Evolutionary conservation across 192 early-diverging fungal species (phyloP).

Genomic region (Dissophora globulifera): DNA sequence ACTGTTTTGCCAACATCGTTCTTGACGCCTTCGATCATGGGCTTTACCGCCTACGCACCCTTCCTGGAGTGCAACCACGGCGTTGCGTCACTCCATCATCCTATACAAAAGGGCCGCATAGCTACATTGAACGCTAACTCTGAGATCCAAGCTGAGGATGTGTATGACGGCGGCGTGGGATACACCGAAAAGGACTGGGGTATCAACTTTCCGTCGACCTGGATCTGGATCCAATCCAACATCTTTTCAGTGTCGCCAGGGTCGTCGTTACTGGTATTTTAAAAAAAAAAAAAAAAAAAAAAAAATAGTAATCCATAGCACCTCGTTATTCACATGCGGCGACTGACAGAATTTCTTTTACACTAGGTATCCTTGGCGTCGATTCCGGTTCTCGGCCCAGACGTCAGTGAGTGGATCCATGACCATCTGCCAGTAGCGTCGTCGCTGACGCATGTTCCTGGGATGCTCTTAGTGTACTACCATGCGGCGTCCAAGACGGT

Average conservation of each 20-base stretch:
- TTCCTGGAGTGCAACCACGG: constrained; percentile 64
- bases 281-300: too few relatives aligned
- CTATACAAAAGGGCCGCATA: constrained; percentile 37
- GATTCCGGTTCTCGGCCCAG: constrained; percentile 23
- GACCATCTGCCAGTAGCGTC: constrained; percentile 7
- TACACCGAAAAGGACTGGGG: constrained; percentile 66
- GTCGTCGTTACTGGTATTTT: constrained; percentile 47
- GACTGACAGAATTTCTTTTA: neutral
- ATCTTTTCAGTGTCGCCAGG: constrained; percentile 44
- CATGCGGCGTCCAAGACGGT: constrained; percentile 48
- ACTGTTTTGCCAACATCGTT: constrained; percentile 39
- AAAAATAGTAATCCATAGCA: too few relatives aligned
- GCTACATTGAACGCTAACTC: constrained; percentile 7
- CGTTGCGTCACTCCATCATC: constrained; percentile 54
- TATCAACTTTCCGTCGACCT: constrained; percentile 61
- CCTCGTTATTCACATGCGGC: too few relatives aligned
- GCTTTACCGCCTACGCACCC: constrained; percentile 55
- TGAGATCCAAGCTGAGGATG: neutral
- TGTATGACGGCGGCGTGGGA: constrained; percentile 51
- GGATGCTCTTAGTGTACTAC: constrained; percentile 47
- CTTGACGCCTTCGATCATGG: constrained; percentile 54
- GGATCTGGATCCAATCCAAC: constrained; percentile 63
- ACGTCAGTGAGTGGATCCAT: constrained; percentile 26
- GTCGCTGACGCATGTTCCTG: constrained; percentile 19
- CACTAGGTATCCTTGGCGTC: constrained; percentile 30